Base-by-base conservation (phyloP, 192 early-diverging fungal genomes). In the Podila epicladia region DNA sequence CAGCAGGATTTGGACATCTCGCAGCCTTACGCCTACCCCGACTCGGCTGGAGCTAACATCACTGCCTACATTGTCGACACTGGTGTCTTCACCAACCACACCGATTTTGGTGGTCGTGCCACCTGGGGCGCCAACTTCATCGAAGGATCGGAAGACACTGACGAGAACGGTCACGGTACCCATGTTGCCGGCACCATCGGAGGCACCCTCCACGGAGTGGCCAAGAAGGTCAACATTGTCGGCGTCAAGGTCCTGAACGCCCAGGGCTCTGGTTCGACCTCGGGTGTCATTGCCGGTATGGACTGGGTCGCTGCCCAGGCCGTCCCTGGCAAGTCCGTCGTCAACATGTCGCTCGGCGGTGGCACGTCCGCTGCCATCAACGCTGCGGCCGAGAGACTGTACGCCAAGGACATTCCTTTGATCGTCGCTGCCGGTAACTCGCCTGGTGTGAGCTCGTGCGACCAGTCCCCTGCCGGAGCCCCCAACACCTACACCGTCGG, bases 401-500 rank as follows among this genome's bases (percentile, higher is more conserved):
- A 15, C 8, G 41, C 41, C 41, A 45, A 45, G 11, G 17, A 45
- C 41, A 17, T 45, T 8, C 41, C 41, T 20, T 28, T 91, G 41
- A 84, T 87, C 35, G 89, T 85, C 12, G 89, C 91, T 57, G 83
- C 92, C 1, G 92, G 92, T 29, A 93, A 93, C 65, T 53, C 73
- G 12, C 71, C 72, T 19, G 71, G 65, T 17, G n/a, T 11, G 9
- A 79, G 92, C 83, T 87, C 92, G 4, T 93, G 92, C 67, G 58
- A 75, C n/a, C 62, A 55, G 15, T 88, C 86, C 17, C 92, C 92
- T 17, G 82, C 88, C 3, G 73, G 76, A 12, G 82, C 70, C 13
- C 19, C 24, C 1, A 60, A 86, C 65, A 85, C 74, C 13, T 82
- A 87, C 41, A 61, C 86, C 0, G 88, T 89, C 4, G 85, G 72